These are phyloP conservation scores for Chlorella sp. DNA, from an alignment of 139 green algal genomes.

Conservation along the genomic window DNA sequence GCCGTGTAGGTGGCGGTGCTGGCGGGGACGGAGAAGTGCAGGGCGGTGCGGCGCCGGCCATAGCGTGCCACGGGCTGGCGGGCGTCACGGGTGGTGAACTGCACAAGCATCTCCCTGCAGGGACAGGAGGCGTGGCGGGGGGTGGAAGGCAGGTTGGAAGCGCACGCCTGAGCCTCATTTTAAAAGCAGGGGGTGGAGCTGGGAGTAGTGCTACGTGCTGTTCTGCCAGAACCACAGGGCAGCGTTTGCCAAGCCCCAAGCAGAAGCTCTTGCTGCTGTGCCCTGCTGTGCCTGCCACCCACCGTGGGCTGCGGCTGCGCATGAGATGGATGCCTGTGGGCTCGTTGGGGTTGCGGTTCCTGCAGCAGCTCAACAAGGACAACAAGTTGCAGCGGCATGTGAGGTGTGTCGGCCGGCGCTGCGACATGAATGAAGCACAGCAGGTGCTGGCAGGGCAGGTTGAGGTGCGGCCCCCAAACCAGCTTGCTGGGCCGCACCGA, in stretches of 20 bases:
- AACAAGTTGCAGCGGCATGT: no score
- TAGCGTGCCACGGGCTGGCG: constrained; percentile 37
- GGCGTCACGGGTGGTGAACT: constrained; percentile 20
- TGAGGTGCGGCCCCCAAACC: no score
- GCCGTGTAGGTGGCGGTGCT: constrained; percentile 8
- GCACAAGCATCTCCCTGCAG: constrained; percentile 49
- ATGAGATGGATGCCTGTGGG: constrained; percentile 23
- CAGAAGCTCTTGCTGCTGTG: no score
- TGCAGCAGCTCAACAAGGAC: background rate
- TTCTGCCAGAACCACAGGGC: background rate
- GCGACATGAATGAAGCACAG: no score
- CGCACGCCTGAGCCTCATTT: no score
- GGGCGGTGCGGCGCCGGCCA: background rate
- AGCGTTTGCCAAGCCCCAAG: no score
- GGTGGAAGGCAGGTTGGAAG: background rate
- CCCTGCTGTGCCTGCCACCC: background rate
- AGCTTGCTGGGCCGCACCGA: no score
- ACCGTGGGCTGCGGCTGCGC: constrained; percentile 8
- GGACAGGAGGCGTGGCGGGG: background rate
- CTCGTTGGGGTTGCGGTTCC: constrained; percentile 31
- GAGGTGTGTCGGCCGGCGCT: no score
- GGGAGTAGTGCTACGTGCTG: no score
- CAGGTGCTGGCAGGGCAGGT: no score
- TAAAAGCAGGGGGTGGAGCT: no score
- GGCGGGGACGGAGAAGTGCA: constrained; percentile 29